Conservation (phyloP, 306 rosid species). For the Ochetophila trinervis region DNA sequence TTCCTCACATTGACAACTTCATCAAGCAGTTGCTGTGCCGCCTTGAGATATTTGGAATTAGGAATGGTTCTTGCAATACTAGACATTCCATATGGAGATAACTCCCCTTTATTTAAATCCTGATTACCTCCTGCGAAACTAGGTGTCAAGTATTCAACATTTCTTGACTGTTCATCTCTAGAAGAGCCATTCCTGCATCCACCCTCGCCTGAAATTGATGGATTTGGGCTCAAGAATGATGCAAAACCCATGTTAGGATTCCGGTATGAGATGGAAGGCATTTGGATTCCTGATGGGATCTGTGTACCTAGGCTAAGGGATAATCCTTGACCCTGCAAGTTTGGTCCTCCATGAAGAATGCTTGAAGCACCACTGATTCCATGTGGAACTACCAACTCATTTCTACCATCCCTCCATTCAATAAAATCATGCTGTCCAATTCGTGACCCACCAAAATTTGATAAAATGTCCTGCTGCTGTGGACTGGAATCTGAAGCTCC, state of each 20-base stretch:
- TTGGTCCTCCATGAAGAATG: slow-evolving; percentile 48
- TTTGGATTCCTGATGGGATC: slow-evolving; percentile 51
- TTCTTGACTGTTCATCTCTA: slow-evolving; percentile 48
- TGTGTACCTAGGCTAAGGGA: slow-evolving; percentile 72
- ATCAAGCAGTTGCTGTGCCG: slow-evolving; percentile 69
- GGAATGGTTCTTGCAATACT: slow-evolving; percentile 48
- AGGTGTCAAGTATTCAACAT: slow-evolving; percentile 40
- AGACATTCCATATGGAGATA: slow-evolving; percentile 50
- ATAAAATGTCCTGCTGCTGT: slow-evolving; percentile 51
- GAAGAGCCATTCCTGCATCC: slow-evolving; percentile 43
- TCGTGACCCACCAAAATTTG: slow-evolving; percentile 44
- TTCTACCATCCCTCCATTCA: slow-evolving; percentile 62
- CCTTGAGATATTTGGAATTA: slow-evolving; percentile 67
- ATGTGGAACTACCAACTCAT: slow-evolving; percentile 48
- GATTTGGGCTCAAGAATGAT: slow-evolving; percentile 52
- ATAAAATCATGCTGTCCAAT: slow-evolving; percentile 41
- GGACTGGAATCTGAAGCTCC: slow-evolving; percentile 43
- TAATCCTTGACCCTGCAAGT: slow-evolving; percentile 65
- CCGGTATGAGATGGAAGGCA: slow-evolving; percentile 47
- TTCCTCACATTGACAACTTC: slow-evolving; percentile 69
- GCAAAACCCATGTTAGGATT: slow-evolving; percentile 46
- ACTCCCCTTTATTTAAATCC: slow-evolving; percentile 43
- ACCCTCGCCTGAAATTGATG: slow-evolving; percentile 39
- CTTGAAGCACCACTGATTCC: slow-evolving; percentile 35
- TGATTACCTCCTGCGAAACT: slow-evolving; percentile 46